These are phyloP conservation scores for Onygenales sp. DNA, from an alignment of 2,329 filamentous ascomycete species.

Conservation along the genomic window DNA sequence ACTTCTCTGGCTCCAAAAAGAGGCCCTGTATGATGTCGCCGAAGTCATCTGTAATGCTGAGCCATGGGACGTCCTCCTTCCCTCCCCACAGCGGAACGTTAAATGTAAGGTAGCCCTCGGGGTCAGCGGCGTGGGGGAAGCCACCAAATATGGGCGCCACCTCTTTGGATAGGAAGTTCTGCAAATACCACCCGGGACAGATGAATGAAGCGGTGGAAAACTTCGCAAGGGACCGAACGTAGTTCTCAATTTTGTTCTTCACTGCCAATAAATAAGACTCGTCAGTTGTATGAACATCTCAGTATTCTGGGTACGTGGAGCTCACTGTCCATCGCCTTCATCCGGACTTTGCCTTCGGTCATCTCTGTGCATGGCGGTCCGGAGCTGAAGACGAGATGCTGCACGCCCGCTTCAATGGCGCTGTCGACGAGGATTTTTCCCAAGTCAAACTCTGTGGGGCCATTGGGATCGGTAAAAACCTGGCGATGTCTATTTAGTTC, in stretches of 20 bases:
- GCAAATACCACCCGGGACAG: slow-evolving; percentile 35
- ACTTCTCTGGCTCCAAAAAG: slow-evolving; percentile 31
- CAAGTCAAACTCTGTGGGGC: slow-evolving; percentile 26
- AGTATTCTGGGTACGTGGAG: background rate
- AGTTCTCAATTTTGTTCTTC: slow-evolving; percentile 30
- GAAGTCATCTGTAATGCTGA: slow-evolving; percentile 34
- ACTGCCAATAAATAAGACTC: slow-evolving; percentile 15
- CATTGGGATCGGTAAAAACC: slow-evolving; percentile 6
- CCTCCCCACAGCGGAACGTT: slow-evolving; percentile 32
- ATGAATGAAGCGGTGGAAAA: slow-evolving; percentile 31
- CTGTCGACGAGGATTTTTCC: slow-evolving; percentile 27
- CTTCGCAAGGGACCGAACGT: slow-evolving; percentile 21
- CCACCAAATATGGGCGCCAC: slow-evolving; percentile 31
- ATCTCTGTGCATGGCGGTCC: slow-evolving; percentile 23
- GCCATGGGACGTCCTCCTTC: slow-evolving; percentile 28
- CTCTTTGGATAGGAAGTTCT: slow-evolving; percentile 31
- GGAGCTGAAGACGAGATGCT: slow-evolving; percentile 30
- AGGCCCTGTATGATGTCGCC: slow-evolving; percentile 40
- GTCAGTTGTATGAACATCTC: background rate
- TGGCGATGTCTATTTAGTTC: background rate
- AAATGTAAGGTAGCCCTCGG: slow-evolving; percentile 30
- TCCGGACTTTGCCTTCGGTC: slow-evolving; percentile 24
- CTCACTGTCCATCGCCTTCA: slow-evolving; percentile 27
- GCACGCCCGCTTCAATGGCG: slow-evolving; percentile 24
- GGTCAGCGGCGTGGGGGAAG: slow-evolving; percentile 28